phyloP scores from a whole-genome alignment of 306 rosid genomes.

The Ochetophila trinervis region DNA sequence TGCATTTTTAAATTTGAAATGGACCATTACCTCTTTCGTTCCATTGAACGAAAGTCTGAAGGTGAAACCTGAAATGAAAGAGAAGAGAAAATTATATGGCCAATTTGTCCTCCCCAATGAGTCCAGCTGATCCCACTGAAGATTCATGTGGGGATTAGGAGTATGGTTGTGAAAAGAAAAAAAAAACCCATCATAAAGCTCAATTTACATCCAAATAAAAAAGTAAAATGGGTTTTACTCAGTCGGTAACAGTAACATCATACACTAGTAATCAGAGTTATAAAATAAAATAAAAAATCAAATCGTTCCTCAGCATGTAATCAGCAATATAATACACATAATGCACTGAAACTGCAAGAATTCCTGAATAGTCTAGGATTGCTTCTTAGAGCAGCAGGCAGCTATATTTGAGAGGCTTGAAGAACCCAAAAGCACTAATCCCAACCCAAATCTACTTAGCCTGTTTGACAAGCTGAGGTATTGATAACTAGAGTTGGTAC shows the following conservation, averaged over 20 bases:
- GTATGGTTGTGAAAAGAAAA: no score
- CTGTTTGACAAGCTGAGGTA: conserved; percentile 6
- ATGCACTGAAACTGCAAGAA: not conserved
- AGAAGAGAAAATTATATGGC: no score
- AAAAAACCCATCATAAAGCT: not conserved
- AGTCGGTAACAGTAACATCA: conserved; percentile 3
- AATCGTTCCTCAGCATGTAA: not conserved
- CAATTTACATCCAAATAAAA: not conserved
- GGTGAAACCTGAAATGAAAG: no score
- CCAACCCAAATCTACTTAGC: conserved; percentile 3
- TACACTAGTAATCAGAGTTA: conserved; percentile 9
- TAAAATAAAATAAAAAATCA: not conserved
- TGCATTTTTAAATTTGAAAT: no score
- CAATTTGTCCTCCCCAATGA: no score
- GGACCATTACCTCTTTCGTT: no score
- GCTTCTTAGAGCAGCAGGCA: not conserved
- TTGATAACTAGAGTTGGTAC: conserved; percentile 12
- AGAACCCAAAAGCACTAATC: conserved; percentile 10
- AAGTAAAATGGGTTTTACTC: not conserved
- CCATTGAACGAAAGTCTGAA: no score
- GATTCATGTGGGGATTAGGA: no score
- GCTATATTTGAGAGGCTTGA: not conserved
- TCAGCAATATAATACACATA: conserved; percentile 14
- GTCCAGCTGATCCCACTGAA: no score
- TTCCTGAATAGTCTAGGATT: not conserved